These are phyloP conservation scores for Sistotremastrum suecicum DNA, from an alignment of 768 basidiomycete species.

Conservation along the genomic window DNA sequence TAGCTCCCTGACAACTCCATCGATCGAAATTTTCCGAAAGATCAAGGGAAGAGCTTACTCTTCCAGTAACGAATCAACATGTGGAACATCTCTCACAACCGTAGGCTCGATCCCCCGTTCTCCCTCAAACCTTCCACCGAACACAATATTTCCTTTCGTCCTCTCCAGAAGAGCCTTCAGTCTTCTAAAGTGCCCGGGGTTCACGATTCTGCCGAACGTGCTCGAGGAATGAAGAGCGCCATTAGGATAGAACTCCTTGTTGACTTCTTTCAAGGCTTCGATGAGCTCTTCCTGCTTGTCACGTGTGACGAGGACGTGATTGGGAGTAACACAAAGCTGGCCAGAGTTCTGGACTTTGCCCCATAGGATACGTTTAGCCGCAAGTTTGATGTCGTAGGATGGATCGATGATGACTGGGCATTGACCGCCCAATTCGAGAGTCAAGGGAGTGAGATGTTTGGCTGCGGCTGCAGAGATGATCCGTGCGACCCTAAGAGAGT, in stretches of 20 bases:
- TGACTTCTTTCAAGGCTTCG: slow-evolving; percentile 4
- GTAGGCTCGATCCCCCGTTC: slow-evolving; percentile 15
- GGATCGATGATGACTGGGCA: slow-evolving; percentile 15
- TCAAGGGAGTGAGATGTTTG: slow-evolving; percentile 38
- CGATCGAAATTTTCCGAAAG: neutral
- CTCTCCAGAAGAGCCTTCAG: slow-evolving; percentile 1
- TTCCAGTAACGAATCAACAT: slow-evolving; percentile 19
- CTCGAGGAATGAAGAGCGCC: neutral
- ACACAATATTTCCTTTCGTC: slow-evolving; percentile 15
- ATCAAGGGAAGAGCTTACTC: slow-evolving; percentile 10
- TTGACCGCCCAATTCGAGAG: slow-evolving; percentile 44
- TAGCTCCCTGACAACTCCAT: slow-evolving; percentile 13
- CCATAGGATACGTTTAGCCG: slow-evolving; percentile 53
- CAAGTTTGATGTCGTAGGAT: slow-evolving; percentile 26
- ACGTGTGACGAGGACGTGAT: slow-evolving; percentile 9
- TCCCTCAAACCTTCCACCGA: slow-evolving; percentile 15
- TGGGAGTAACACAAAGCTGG: slow-evolving; percentile 24
- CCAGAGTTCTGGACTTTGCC: slow-evolving; percentile 55
- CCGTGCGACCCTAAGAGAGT: slow-evolving; percentile 26
- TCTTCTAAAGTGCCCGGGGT: slow-evolving; percentile 1
- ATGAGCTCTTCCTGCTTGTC: slow-evolving; percentile 9
- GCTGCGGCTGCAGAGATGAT: slow-evolving; percentile 39
- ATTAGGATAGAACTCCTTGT: slow-evolving; percentile 5
- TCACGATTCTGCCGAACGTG: slow-evolving; percentile 5
- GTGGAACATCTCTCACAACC: slow-evolving; percentile 16